Conservation (phyloP, 257 asterid genomes). For the Echites panduratus region DNA sequence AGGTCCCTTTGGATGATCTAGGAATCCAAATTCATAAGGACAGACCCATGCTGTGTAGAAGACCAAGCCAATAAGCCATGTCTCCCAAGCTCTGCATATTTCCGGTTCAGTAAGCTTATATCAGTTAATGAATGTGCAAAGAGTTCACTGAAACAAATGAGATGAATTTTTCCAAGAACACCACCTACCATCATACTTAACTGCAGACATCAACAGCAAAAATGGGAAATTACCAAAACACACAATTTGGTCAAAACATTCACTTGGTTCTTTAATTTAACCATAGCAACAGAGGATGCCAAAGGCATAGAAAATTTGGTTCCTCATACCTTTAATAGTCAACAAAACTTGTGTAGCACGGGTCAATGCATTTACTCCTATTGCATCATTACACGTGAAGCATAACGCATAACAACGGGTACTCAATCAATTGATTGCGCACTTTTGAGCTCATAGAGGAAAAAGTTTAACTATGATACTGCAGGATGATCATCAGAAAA, state of each 20-base stretch:
- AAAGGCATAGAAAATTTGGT: background rate
- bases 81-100: constrained; percentile 61
- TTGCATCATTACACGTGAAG: background rate
- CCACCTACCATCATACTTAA: background rate
- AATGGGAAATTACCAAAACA: background rate
- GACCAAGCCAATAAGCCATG: constrained; percentile 49
- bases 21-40: constrained; percentile 85
- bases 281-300: background rate
- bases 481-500: background rate
- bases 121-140: background rate
- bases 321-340: background rate
- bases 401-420: background rate
- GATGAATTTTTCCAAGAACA: background rate
- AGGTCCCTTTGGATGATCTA: constrained; percentile 30
- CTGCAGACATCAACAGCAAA: background rate
- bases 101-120: background rate
- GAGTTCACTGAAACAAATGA: background rate
- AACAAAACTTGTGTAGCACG: background rate
- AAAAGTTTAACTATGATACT: background rate
- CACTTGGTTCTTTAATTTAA: background rate
- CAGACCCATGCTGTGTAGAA: constrained; percentile 88
- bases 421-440: background rate
- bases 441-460: background rate
- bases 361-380: background rate
- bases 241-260: background rate